Conservation (phyloP, 495 filamentous ascomycete genomes). For the Penicillium angulare region DNA sequence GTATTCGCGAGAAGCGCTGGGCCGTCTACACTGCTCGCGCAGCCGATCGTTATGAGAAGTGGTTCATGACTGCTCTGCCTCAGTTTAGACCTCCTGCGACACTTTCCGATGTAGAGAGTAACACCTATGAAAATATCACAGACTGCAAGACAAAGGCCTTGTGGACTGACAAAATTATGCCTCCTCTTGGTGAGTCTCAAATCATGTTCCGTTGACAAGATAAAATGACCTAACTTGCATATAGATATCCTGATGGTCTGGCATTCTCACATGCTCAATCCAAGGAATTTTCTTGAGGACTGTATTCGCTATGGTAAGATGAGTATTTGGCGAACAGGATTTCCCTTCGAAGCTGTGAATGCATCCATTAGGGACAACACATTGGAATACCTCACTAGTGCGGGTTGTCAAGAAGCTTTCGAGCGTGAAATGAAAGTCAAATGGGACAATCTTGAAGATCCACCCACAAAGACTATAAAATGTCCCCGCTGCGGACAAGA, state of each 20-base stretch:
- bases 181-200: constrained; percentile 24
- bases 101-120: constrained; percentile 8
- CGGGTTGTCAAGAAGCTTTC: constrained; percentile 47
- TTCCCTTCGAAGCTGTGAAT: constrained; percentile 68
- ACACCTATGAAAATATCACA: constrained; percentile 12
- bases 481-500: constrained; percentile 55
- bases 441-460: constrained; percentile 62
- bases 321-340: constrained; percentile 60
- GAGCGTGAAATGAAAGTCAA: constrained; percentile 45
- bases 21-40: constrained; percentile 70
- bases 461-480: constrained; percentile 41
- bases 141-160: constrained; percentile 10
- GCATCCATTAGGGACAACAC: constrained; percentile 58
- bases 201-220: background rate
- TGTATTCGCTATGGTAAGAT: constrained; percentile 60
- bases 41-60: constrained; percentile 67
- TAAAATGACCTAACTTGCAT: background rate
- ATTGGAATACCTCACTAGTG: constrained; percentile 59
- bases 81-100: constrained; percentile 11
- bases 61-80: constrained; percentile 55
- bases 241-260: constrained; percentile 84
- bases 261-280: constrained; percentile 84
- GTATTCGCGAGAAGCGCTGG: constrained; percentile 76
- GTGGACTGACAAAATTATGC: constrained; percentile 20
- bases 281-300: constrained; percentile 73